Conservation (phyloP, 176 grass and related monocot species). For the Carex myosuroides region DNA sequence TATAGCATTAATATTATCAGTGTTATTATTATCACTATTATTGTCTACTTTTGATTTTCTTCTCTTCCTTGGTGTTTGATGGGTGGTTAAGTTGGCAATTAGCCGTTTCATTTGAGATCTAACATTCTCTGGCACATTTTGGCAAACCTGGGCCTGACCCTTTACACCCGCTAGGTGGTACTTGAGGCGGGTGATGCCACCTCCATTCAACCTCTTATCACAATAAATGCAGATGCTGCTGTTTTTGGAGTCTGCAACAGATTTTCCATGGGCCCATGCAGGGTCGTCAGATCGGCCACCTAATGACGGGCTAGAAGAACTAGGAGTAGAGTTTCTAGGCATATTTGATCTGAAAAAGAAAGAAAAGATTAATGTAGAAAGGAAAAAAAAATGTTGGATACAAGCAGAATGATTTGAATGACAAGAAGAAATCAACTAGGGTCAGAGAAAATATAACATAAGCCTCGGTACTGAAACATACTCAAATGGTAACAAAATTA, state of each 20-base stretch:
- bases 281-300: slow-evolving; percentile 5
- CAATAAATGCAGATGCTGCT: slow-evolving; percentile 17
- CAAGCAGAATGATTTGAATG: neutral
- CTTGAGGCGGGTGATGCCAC: slow-evolving; percentile 10
- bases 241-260: neutral
- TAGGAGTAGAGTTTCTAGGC: neutral
- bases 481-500: neutral
- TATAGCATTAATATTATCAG: neutral
- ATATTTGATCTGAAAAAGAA: slow-evolving; percentile 15
- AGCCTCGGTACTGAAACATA: neutral
- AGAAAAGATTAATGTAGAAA: neutral
- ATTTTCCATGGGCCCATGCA: slow-evolving; percentile 2
- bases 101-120: slow-evolving; percentile 13
- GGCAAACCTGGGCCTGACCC: slow-evolving; percentile 12
- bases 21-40: slow-evolving; percentile 3
- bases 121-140: slow-evolving; percentile 10
- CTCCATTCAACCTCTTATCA: slow-evolving; percentile 10
- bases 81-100: neutral
- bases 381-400: neutral
- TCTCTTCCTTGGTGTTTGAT: slow-evolving; percentile 11
- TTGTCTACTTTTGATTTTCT: slow-evolving; percentile 6
- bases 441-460: neutral
- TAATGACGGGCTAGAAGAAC: slow-evolving; percentile 1
- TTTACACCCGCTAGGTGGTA: slow-evolving; percentile 13
- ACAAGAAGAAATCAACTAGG: neutral